These are phyloP conservation scores for Pleurotus cornucopiae DNA, from an alignment of 768 basidiomycete genomes.

Conservation along the genomic window DNA sequence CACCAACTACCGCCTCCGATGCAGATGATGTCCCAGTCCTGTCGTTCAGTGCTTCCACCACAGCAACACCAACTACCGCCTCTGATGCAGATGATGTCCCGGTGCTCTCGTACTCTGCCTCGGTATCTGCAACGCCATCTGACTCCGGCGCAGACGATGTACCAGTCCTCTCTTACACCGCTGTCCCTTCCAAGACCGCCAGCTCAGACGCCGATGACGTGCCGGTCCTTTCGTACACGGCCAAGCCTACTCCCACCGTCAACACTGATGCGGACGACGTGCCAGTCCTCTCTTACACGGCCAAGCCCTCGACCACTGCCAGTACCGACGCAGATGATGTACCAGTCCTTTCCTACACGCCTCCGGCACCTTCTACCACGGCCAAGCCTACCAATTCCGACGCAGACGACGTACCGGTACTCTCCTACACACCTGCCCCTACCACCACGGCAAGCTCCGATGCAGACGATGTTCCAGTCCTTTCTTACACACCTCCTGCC, in stretches of 20 bases:
- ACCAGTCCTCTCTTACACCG: background rate
- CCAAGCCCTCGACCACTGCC: background rate
- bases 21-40: conserved; percentile 2
- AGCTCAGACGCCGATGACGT: background rate
- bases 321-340: background rate
- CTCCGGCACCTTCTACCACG: background rate
- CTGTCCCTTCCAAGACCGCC: background rate
- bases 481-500: background rate
- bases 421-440: background rate
- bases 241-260: background rate
- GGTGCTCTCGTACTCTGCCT: background rate
- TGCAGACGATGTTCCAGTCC: background rate
- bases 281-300: background rate
- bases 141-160: background rate
- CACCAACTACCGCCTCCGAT: background rate
- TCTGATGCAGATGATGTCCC: too few species aligned
- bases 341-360: background rate
- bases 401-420: background rate
- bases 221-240: background rate
- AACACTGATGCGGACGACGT: background rate
- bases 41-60: background rate
- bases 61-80: background rate
- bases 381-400: background rate
- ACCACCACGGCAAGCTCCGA: background rate
- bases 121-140: background rate